Evolutionary conservation across 23 red algal genomes (phyloP).

Genomic region (Chondrus crispus): DNA sequence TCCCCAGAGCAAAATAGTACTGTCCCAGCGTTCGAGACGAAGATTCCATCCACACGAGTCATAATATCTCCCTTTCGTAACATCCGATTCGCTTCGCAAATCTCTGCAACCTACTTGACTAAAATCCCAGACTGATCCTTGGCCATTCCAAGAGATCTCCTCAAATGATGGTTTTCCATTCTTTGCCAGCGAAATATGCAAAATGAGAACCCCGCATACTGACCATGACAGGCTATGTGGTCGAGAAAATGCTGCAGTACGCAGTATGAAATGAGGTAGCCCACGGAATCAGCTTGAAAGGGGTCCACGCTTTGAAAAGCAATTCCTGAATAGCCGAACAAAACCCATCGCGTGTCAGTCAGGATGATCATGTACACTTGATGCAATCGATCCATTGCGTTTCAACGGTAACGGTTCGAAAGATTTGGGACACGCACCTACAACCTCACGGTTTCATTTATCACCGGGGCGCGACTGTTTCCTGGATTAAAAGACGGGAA

Average conservation of each 20-base stretch:
- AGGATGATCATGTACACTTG: too few relatives aligned
- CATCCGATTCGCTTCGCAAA: conserved; percentile 49
- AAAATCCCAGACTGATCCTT: conserved; percentile 57
- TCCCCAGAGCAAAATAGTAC: conserved; percentile 79
- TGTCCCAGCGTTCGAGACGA: conserved; percentile 84
- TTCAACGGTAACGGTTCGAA: too few relatives aligned
- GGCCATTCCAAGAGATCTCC: conserved; percentile 62
- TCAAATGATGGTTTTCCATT: conserved; percentile 80
- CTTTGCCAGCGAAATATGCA: conserved; percentile 73
- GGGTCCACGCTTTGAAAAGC: conserved; percentile 88
- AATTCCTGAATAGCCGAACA: conserved; percentile 38
- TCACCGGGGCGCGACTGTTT: conserved; percentile 86
- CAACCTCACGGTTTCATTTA: conserved; percentile 79
- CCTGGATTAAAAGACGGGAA: conserved; percentile 96
- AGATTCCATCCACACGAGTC: conserved; percentile 75
- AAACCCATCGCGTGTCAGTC: too few relatives aligned
- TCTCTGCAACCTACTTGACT: conserved; percentile 72
- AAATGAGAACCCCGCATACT: conserved; percentile 87
- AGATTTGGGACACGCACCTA: conserved; percentile 64
- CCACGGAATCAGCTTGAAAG: conserved; percentile 77
- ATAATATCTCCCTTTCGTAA: conserved; percentile 86
- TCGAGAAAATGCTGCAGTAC: conserved; percentile 93
- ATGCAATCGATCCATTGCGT: too few relatives aligned
- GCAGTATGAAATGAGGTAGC: conserved; percentile 84
- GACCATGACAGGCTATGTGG: conserved; percentile 63